Base-by-base conservation (phyloP, 106 monocot genomes). In the Dendrobium huoshanense region DNA sequence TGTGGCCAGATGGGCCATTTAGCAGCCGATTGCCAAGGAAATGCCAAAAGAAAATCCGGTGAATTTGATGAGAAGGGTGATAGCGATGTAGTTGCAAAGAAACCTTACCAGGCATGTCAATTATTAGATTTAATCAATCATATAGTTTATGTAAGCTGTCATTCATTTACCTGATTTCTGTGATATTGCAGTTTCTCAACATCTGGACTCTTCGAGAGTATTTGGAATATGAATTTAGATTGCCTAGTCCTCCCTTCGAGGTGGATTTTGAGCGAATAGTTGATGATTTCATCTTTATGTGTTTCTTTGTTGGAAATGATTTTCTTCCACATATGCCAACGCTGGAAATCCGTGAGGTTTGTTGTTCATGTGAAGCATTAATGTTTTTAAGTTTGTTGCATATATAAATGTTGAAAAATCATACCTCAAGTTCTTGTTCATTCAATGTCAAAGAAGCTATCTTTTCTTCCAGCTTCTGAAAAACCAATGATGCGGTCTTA, bases 301-400 rank as follows among this genome's bases (percentile, higher is more conserved):
- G 94, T 70, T 98, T 98, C 73, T 98, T 98, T 87, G 95, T 95
- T 75, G 99, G 99, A 49, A 99, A 99, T 90, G 99, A 99, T 80
- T 99, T 99, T 85, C 95, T 99, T 24, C 99, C 99, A 7, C 99
- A 99, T 84, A 93, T 99, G 93, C 99, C 99, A 72, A 93, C 99
- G 22, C 80, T 99, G 65, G 95, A 99, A 85, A 99, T 99, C 77
- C 91, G 93, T 41, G 99, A 99, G 99, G 95, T 99, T 82, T 64
- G 84, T 41, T 76, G 25, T 41, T 49, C 19, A 10, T 49, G 7
- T 76, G 20, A 25, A n/a, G 55, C n/a, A 18, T 48, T 68, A 51
- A 2, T 49, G 1, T 80, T 70, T 49, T 80, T 20, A 40, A 10
- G 24, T 20, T 74, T 74, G 25, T 41, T 76, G 45, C 25, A 47